phyloP scores from a whole-genome alignment of 2,329 filamentous ascomycete species.

The Penicillium sp. region DNA sequence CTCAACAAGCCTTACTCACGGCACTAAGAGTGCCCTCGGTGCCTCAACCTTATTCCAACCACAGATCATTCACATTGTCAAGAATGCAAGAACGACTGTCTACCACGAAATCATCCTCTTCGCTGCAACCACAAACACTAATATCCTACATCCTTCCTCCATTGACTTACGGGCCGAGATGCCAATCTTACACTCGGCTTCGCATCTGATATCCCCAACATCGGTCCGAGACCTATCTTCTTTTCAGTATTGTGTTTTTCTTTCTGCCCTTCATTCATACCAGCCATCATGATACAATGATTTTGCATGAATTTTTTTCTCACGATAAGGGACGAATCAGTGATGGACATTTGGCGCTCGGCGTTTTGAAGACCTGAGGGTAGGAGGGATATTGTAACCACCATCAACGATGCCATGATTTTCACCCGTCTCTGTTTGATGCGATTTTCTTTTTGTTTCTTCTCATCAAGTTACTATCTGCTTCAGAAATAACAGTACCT shows the following conservation, averaged over 20 bases:
- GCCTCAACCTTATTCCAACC: background rate
- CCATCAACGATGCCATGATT: constrained; percentile 7
- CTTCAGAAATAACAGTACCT: background rate
- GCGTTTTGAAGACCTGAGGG: constrained; percentile 14
- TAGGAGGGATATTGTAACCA: constrained; percentile 7
- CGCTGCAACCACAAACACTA: background rate
- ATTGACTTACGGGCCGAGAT: background rate
- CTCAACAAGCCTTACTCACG: constrained; percentile 94
- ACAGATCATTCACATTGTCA: background rate
- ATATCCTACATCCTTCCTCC: background rate
- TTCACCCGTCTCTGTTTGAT: background rate
- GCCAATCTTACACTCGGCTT: background rate
- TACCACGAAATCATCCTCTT: background rate
- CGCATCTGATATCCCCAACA: background rate
- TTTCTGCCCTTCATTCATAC: constrained; percentile 4
- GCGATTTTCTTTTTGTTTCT: constrained; percentile 2
- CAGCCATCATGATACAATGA: constrained; percentile 8
- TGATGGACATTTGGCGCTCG: constrained; percentile 20
- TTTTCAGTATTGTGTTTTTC: constrained; percentile 5
- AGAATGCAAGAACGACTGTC: background rate
- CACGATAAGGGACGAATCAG: constrained; percentile 15
- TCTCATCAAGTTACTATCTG: background rate
- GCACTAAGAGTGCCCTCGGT: constrained; percentile 25
- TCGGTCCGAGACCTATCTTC: background rate
- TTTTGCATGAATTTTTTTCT: constrained; percentile 20